Conservation (phyloP, 768 basidiomycete genomes). For the Serpula lacrymans region DNA sequence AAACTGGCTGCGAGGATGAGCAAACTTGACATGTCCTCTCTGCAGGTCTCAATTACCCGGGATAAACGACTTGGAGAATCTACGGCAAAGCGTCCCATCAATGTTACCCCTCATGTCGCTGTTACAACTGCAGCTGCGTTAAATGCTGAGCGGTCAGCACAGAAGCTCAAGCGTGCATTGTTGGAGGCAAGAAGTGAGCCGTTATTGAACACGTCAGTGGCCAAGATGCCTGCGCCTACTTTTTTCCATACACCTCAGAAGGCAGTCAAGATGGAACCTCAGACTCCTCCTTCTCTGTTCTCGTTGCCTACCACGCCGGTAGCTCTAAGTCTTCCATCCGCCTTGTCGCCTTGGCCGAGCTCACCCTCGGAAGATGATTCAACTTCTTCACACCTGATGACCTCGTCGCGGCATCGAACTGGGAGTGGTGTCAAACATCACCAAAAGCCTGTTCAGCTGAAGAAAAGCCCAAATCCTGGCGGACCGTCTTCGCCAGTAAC, state of each 20-base stretch:
- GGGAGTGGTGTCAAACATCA: constrained; percentile 29
- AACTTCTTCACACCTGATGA: constrained; percentile 9
- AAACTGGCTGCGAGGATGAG: constrained; percentile 49
- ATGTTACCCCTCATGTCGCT: constrained; percentile 63
- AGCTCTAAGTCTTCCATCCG: constrained; percentile 23
- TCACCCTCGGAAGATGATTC: constrained; percentile 14
- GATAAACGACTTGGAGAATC: constrained; percentile 43
- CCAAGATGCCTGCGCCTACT: constrained; percentile 13
- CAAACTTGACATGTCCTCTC: constrained; percentile 40
- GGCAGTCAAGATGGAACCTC: constrained; percentile 7
- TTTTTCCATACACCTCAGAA: constrained; percentile 29
- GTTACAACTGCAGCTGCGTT: constrained; percentile 76
- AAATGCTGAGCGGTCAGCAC: constrained; percentile 74
- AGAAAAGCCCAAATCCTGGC: constrained; percentile 16
- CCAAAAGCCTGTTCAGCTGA: constrained; percentile 29
- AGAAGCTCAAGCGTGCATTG: constrained; percentile 65
- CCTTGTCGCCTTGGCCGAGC: constrained; percentile 20
- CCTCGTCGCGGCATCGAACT: constrained; percentile 16
- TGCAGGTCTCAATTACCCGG: constrained; percentile 20
- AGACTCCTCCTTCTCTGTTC: constrained; percentile 1
- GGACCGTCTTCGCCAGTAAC: constrained; percentile 1
- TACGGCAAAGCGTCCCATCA: constrained; percentile 36
- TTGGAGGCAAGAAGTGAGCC: constrained; percentile 60
- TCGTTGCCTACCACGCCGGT: constrained; percentile 15
- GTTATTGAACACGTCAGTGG: constrained; percentile 57